A percentile compares a stretch with the other conserved stretches of the same genome.
Conservation (phyloP, 495 filamentous ascomycete genomes). For the Podospora tetraspora region DNA sequence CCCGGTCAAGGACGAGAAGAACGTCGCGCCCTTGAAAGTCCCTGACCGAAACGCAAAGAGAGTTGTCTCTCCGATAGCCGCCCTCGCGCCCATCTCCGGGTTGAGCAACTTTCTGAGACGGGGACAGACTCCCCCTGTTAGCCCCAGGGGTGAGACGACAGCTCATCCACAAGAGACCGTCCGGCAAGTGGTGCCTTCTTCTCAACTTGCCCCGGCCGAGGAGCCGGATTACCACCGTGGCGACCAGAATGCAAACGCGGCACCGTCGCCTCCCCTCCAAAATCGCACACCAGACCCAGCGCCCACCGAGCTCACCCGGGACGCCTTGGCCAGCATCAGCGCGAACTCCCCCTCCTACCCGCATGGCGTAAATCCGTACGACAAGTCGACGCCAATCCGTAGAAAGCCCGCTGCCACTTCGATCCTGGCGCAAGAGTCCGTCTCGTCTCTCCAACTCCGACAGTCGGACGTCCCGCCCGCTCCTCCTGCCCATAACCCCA, state of each 20-base stretch:
- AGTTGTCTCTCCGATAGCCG: conserved; percentile 20
- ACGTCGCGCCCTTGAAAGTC: conserved; percentile 39
- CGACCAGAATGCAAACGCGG: conserved; percentile 31
- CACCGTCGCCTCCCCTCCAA: conserved; percentile 28
- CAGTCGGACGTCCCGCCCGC: conserved; percentile 20
- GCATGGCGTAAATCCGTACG: conserved; percentile 23
- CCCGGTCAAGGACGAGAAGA: conserved; percentile 40
- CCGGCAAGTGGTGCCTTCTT: conserved; percentile 20
- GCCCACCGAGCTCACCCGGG: conserved; percentile 24
- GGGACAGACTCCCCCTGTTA: conserved; percentile 32
- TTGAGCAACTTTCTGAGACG: conserved; percentile 17
- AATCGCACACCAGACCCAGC: conserved; percentile 23
- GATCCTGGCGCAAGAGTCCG: conserved; percentile 31
- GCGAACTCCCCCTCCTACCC: conserved; percentile 9
- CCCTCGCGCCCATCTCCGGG: conserved; percentile 13
- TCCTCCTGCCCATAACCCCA: conserved; percentile 22
- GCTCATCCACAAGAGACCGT: conserved; percentile 25
- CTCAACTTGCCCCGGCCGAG: conserved; percentile 23
- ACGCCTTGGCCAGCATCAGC: conserved; percentile 11
- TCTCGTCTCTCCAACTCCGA: conserved; percentile 36
- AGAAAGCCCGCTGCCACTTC: conserved; percentile 35
- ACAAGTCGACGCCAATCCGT: conserved; percentile 29
- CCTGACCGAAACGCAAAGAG: conserved; percentile 43
- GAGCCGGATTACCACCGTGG: conserved; percentile 16
- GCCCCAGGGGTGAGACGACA: conserved; percentile 31